Evolutionary conservation across 768 basidiomycete species (phyloP).

Genomic region (Clitopilus passeckerianus): DNA sequence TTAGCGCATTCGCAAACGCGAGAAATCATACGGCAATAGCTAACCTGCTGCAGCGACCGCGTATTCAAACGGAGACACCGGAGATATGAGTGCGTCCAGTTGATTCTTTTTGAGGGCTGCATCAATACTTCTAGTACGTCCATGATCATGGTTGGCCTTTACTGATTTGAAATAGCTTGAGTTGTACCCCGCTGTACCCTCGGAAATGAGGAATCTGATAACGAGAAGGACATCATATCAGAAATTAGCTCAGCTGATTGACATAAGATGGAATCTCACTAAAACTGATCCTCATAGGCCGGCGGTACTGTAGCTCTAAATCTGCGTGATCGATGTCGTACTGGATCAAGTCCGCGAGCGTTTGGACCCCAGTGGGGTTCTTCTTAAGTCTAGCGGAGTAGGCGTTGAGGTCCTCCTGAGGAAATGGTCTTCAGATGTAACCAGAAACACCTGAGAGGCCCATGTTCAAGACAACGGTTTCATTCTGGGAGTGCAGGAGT

Average conservation of each 20-base stretch:
- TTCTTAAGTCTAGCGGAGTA: conserved; percentile 42
- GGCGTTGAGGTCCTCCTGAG: conserved; percentile 47
- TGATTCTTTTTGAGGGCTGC: conserved; percentile 38
- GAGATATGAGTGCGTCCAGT: conserved; percentile 50
- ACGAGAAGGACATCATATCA: not conserved
- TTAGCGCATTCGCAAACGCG: conserved; percentile 5
- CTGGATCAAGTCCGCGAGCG: conserved; percentile 50
- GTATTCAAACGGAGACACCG: conserved; percentile 26
- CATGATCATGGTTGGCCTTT: conserved; percentile 38
- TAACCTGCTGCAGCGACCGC: conserved; percentile 35
- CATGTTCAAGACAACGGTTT: conserved; percentile 44
- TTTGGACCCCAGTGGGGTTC: conserved; percentile 53
- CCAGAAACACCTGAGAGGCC: not conserved
- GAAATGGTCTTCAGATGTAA: not conserved
- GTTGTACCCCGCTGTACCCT: conserved; percentile 36
- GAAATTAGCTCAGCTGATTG: not conserved
- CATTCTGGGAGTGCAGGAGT: conserved; percentile 42
- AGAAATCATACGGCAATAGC: not conserved
- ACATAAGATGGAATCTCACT: conserved; percentile 14
- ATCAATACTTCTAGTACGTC: conserved; percentile 50
- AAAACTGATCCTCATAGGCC: conserved; percentile 32
- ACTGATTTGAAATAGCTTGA: conserved; percentile 40
- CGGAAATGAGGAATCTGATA: conserved; percentile 28
- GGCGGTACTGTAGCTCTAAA: conserved; percentile 42
- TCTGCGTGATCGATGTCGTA: conserved; percentile 50